Base-by-base conservation (phyloP, 176 grass and related monocot species). In the Triticum dicoccoides region DNA sequence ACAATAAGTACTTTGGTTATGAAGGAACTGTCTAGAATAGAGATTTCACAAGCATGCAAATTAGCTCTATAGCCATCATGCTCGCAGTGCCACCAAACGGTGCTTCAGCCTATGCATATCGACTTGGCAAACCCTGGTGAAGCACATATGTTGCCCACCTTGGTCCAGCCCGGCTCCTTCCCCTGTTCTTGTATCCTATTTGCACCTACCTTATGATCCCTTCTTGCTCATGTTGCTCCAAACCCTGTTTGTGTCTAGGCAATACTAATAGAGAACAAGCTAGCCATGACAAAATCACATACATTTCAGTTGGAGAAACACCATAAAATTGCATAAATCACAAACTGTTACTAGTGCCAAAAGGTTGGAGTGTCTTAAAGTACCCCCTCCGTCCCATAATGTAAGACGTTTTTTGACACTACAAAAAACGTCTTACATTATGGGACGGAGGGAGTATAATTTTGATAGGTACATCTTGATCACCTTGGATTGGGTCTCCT, bases 401-500 rank as follows among this genome's bases (percentile, higher is more conserved):
- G 29, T 30, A 30, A 30, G 29, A 30, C 29, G 29, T 30, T 30
- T 30, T 30, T 30, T 30, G 29, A 30, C 29, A 30, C 29, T 30
- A 30, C 29, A 30, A 30, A 30, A 30, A 30, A 30, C 29, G 29
- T 30, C 29, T 30, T 30, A 30, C 29, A 30, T 30, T 30, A 30
- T 30, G 29, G 29, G 29, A 30, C 29, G 29, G 29, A 30, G 2
- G 29, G 29, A 30, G 29, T 30, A 30, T 30, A 30, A 30, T 30
- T 30, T 30, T 30, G 29, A 2, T 30, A 30, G 29, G 29, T 30
- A 30, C 29, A 30, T 30, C 29, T 30, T 30, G 29, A 30, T 30
- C 29, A 30, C 29, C 86, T 94, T 92, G 49, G 86, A 45, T 78
- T 91, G 84, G 71, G 93, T 98, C 74, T 96, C 90, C 82, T 96